Conservation (phyloP, 2,329 filamentous ascomycete species). For the Arthrobotrys megalospora region DNA sequence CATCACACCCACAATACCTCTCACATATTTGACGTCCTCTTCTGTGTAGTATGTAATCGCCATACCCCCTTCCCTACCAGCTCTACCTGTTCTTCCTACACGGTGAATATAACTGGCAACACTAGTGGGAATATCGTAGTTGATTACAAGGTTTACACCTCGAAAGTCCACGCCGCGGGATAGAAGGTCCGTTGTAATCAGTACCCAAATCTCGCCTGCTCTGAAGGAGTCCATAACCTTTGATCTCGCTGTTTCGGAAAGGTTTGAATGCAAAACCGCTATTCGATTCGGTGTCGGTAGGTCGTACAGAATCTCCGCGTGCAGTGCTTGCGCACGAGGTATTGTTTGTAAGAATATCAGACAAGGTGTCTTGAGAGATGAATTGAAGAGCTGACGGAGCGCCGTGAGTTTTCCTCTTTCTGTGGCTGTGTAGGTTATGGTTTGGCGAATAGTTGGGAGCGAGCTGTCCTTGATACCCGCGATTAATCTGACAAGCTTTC, state of each 20-base stretch:
- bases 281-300: slow-evolving; percentile 87
- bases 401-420: slow-evolving; percentile 95
- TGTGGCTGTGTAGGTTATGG: slow-evolving; percentile 89
- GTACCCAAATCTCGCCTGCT: slow-evolving; percentile 91
- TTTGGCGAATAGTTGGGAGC: slow-evolving; percentile 91
- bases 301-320: slow-evolving; percentile 93
- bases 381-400: slow-evolving; percentile 82
- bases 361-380: slow-evolving; percentile 84
- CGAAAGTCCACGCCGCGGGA: slow-evolving; percentile 94
- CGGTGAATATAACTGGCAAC: slow-evolving; percentile 93
- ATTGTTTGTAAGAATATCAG: slow-evolving; percentile 98
- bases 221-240: slow-evolving; percentile 91
- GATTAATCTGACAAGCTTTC: slow-evolving; percentile 82
- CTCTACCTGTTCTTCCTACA: slow-evolving; percentile 89
- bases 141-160: slow-evolving; percentile 94
- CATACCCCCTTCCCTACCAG: slow-evolving; percentile 87
- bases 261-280: slow-evolving; percentile 88
- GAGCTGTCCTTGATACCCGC: slow-evolving; percentile 97
- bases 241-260: slow-evolving; percentile 82
- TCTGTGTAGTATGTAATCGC: slow-evolving; percentile 96
- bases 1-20: slow-evolving; percentile 94
- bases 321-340: slow-evolving; percentile 85
- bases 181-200: slow-evolving; percentile 95
- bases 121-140: slow-evolving; percentile 96
- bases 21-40: slow-evolving; percentile 91